Percentiles rank a stretch among this genome's conserved stretches.
Conservation (phyloP, 768 basidiomycete species). For the Leucogyrophana mollusca region DNA sequence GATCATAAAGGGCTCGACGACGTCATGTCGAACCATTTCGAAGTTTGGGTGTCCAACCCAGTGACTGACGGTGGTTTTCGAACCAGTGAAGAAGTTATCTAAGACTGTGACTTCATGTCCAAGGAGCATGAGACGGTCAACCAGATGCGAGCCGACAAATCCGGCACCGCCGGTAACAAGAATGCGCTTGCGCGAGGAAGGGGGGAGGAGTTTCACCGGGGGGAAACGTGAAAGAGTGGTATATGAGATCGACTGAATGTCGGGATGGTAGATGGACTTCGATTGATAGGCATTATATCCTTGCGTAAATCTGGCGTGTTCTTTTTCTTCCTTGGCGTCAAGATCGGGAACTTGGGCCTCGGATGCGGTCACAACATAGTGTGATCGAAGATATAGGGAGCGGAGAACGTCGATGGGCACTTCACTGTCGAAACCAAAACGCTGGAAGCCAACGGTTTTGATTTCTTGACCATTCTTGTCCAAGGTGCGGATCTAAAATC, state of each 20-base stretch:
- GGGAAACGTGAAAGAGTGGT: slow-evolving; percentile 91
- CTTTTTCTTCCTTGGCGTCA: slow-evolving; percentile 37
- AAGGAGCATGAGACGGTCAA: slow-evolving; percentile 95
- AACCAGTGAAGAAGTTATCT: slow-evolving; percentile 99
- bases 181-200: slow-evolving; percentile 79
- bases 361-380: slow-evolving; percentile 56
- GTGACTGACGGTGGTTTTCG: slow-evolving; percentile 93
- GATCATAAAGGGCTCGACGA: slow-evolving; percentile 97
- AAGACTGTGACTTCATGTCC: slow-evolving; percentile 97
- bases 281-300: slow-evolving; percentile 62
- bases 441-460: slow-evolving; percentile 74
- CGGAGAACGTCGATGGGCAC: slow-evolving; percentile 80
- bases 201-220: slow-evolving; percentile 84
- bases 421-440: slow-evolving; percentile 89
- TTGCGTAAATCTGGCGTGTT: slow-evolving; percentile 54
- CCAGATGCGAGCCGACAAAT: slow-evolving; percentile 98
- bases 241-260: slow-evolving; percentile 83
- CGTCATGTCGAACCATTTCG: slow-evolving; percentile 96
- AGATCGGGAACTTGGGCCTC: slow-evolving; percentile 36
- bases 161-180: slow-evolving; percentile 97
- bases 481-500: slow-evolving; percentile 53
- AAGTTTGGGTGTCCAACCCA: slow-evolving; percentile 99
- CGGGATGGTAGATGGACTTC: slow-evolving; percentile 83
- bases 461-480: slow-evolving; percentile 80
- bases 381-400: slow-evolving; percentile 83